These are phyloP conservation scores for Crotalaria pallida DNA, from an alignment of 306 rosid genomes.

Conservation along the genomic window DNA sequence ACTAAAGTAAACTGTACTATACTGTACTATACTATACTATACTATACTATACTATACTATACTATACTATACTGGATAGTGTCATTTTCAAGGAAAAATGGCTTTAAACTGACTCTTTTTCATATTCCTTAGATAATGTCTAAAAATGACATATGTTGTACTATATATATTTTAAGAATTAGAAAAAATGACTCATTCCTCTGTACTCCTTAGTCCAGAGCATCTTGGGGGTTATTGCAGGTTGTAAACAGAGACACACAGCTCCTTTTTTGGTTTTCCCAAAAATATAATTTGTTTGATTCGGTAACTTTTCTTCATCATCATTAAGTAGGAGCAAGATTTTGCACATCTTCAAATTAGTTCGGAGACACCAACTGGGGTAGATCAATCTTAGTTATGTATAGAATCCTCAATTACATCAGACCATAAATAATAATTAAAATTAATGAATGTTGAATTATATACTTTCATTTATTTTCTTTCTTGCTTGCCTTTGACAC, in stretches of 20 bases:
- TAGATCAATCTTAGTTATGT: background rate
- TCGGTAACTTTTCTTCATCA: slow-evolving; percentile 29
- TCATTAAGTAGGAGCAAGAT: slow-evolving; percentile 28
- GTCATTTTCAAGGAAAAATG: slow-evolving; percentile 27
- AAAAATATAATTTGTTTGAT: slow-evolving; percentile 29
- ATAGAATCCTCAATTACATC: slow-evolving; percentile 11
- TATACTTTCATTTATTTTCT: background rate
- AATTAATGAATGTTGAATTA: background rate
- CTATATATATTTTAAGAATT: background rate
- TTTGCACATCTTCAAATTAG: slow-evolving; percentile 11
- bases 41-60: slow-evolving; percentile 6
- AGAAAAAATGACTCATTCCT: background rate
- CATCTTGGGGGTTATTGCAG: slow-evolving; percentile 21
- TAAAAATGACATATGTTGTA: background rate
- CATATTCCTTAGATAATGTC: slow-evolving; percentile 1
- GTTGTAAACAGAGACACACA: slow-evolving; percentile 8
- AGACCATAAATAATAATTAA: background rate
- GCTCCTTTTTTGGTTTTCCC: slow-evolving; percentile 32
- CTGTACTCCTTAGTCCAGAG: background rate
- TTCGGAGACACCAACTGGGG: slow-evolving; percentile 5
- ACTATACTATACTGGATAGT: background rate
- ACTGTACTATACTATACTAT: slow-evolving; percentile 5
- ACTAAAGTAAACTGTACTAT: too few species aligned
- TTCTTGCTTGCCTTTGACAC: background rate
- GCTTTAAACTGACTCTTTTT: slow-evolving; percentile 17